Evolutionary conservation across 495 filamentous ascomycete species (phyloP), one percentile per base, ranked within the genome.

Genomic region (Antarctomyces pellizariae): DNA sequence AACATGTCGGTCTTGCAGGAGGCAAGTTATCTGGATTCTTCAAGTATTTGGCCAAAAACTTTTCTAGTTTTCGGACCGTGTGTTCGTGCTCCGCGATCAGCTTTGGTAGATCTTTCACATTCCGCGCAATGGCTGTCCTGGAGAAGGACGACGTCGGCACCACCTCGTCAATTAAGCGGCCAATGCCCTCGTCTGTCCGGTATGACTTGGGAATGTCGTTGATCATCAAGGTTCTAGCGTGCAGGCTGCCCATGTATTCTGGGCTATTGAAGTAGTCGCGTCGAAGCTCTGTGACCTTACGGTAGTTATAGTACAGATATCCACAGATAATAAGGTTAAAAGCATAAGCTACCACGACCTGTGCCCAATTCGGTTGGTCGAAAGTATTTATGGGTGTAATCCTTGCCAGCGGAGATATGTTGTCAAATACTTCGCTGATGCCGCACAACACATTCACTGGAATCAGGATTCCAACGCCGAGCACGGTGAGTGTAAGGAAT

Each of bases 281-380:
- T 38, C 83, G 65, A 30, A 97, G 45, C 22, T 48, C 52, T 13
- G 66, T 41, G 13, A 95, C 61, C 10, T 57, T 67, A 24, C 60
- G 64, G 48, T 95, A 95, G 38, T 91, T 93, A 50, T 62, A 67
- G 79, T 80, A 97, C 11, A 97, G 50, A 42, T 90, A 90, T 34
- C 56, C 70, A 26, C 57, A 69, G 24, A 93, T 56, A 16, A 82
- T 59, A 13, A 70, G 44, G 46, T 83, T 69, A 45, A 90, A 78
- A 2, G 63, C 28, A 56, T 75, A 97, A 2, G 79, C 77, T 35
- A 71, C 61, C 3, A 73, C 55, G 6, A 92, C 77, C 41, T 80
- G 72, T 7, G 71, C 71, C 86, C 86, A 97, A 29, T 67, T 64
- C 2, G 54, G 48, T 4, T 46, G 25, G 1, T 57, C 68, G 43